Conservation (phyloP, 805 yeast species). For the Cyberlindnera mississippiensis region DNA sequence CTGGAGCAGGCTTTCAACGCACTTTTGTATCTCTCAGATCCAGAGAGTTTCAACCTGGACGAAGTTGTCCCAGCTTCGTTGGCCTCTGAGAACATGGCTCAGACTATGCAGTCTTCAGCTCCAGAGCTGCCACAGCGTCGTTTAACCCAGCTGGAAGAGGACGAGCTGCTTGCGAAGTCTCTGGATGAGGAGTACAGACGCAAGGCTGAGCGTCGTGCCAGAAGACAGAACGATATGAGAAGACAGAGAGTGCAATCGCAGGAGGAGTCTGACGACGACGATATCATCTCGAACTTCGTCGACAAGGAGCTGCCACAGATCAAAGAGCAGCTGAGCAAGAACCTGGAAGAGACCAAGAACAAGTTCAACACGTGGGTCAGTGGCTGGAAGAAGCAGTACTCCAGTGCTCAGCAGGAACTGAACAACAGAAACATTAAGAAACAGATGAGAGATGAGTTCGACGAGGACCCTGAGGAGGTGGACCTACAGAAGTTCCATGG, state of each 20-base stretch:
- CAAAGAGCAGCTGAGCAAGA: conserved; percentile 64
- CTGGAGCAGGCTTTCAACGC: conserved; percentile 89
- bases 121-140: conserved; percentile 34
- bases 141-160: conserved; percentile 44
- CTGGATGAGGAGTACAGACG: conserved; percentile 62
- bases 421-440: conserved; percentile 23
- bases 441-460: conserved; percentile 32
- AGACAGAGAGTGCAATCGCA: conserved; percentile 7
- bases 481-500: conserved; percentile 45
- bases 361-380: conserved; percentile 68
- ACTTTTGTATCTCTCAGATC: conserved; percentile 73
- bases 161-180: conserved; percentile 78
- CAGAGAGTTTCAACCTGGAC: conserved; percentile 46
- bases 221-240: conserved; percentile 23
- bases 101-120: conserved; percentile 26
- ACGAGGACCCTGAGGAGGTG: conserved; percentile 54
- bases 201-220: conserved; percentile 26
- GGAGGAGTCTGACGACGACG: conserved; percentile 36
- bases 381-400: conserved; percentile 28
- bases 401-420: conserved; percentile 17
- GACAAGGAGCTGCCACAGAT: conserved; percentile 54
- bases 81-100: conserved; percentile 10
- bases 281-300: conserved; percentile 54
- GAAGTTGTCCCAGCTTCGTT: conserved; percentile 31
- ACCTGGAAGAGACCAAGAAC: conserved; percentile 75